Evolutionary conservation across 176 grass and related monocot genomes (phyloP), one percentile per base, ranked within the genome.

Genomic region (Carex pumila): DNA sequence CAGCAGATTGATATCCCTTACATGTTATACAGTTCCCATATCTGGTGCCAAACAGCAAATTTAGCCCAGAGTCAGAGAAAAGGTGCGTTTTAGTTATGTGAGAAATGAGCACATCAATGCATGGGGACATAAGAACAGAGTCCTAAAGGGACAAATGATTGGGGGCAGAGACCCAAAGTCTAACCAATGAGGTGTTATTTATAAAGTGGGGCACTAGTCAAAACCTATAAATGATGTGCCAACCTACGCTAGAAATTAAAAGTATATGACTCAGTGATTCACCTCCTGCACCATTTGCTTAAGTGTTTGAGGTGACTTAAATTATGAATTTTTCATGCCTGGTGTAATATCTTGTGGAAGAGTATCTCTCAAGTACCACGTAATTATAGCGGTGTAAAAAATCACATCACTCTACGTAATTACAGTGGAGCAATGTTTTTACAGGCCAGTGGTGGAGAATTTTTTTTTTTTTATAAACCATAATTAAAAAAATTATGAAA

Each of bases 141-240:
- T 29, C 43, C 9, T 52, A 73, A 73, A 73, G 70, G 43, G n/a
- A 72, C 18, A 50, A 47, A 73, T 73, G 70, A 73, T 73, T 73
- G 70, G 43, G 43, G 39, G 70, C 43, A 73, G n/a, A 73, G 70
- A 52, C 41, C 43, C 43, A 73, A 50, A 73, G 41, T 73, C 10
- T 73, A 73, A 73, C 43, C n/a, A 52, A 29, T 52, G 39, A 29
- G 43, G 39, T 50, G 70, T 45, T 45, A 6, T 45, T 45, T 45
- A 45, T 73, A 25, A 41, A 49, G 11, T 50, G n/a, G 7, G 43
- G 70, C 43, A 52, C 43, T 73, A 52, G 70, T 52, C 34, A 73
- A 73, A 73, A 52, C 43, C 43, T 73, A 52, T 13, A 52, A 73
- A 52, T 50, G 19, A 52, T 52, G 19, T 52, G 37, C 41, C n/a